Base-by-base conservation (phyloP, 768 basidiomycete genomes). In the Obba rivulosa region DNA sequence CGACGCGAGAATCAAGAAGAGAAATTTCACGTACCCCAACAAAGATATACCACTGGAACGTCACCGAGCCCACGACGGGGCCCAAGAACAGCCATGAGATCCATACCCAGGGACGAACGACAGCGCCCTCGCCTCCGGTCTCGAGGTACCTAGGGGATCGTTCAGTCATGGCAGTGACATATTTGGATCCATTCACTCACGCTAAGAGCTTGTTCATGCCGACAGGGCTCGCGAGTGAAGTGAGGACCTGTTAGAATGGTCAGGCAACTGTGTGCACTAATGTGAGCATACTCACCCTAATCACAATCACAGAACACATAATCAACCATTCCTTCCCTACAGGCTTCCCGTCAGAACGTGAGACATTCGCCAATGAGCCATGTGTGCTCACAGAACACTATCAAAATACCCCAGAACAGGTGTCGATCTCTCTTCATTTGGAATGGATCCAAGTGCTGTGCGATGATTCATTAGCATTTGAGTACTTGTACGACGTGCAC, bases 61-160 rank as follows among this genome's bases (percentile, higher is more conserved):
- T 52, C 10, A 83, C 21, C 8, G 75, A 65, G 18, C 64, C 66
- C 5, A 74, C 0, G 5, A 70, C 56, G 13, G 79, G 76, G n/a
- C 77, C 80, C 3, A 76, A 41, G 51, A 79, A 73, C 14, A 82
- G 66, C 62, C 66, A 67, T 0, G 62, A 36, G 17, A 86, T 74
- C 83, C 85, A 87, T 8, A 87, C 75, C 78, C 84, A 85, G 1
- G 86, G 85, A 34, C 73, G 73, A 34, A 83, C 64, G 7, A 66
- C 53, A 56, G 0, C 80, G 69, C 18, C 62, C 72, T 51, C 74
- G 3, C 79, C 80, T 14, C 66, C 64, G 7, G 65, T 74, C 64
- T 87, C 84, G 9, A 88, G 64, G 57, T 85, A 81, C 24, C 77
- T 82, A 25, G 45, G 16, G 20, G 10, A 21, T 16, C 10, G 5